A percentile compares a stretch with the other conserved stretches of the same genome.
Conservation (phyloP, 352 stramenopile genomes). For the Pythium utonaiense region DNA sequence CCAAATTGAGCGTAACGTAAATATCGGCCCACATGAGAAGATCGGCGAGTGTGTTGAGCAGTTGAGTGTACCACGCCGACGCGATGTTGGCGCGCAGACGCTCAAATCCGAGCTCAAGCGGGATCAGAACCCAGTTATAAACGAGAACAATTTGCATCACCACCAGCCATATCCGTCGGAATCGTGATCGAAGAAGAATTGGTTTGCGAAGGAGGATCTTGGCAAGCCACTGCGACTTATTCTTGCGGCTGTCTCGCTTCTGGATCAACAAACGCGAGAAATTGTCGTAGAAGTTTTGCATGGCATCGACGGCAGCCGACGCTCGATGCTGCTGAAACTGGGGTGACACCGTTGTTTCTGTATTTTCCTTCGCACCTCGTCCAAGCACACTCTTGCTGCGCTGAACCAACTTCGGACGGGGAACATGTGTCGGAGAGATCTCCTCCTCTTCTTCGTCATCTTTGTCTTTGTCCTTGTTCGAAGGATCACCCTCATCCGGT, state of each 20-base stretch:
- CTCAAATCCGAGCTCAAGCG: constrained; percentile 39
- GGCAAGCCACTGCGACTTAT: constrained; percentile 1
- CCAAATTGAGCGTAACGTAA: constrained; percentile 50
- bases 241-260: constrained; percentile 8
- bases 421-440: constrained; percentile 18
- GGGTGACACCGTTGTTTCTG: too few relatives aligned
- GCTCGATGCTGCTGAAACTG: neutral
- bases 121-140: constrained; percentile 37
- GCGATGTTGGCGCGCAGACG: constrained; percentile 20
- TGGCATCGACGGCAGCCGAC: constrained; percentile 6
- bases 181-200: constrained; percentile 29
- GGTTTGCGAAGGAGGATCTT: constrained; percentile 28
- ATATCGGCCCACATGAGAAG: constrained; percentile 37
- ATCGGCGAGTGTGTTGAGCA: constrained; percentile 29
- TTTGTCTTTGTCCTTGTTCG: neutral
- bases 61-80: constrained; percentile 11
- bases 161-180: constrained; percentile 39
- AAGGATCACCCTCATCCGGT: neutral
- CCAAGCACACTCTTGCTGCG: constrained; percentile 18
- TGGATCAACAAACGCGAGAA: constrained; percentile 15
- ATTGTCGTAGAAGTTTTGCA: constrained; percentile 25
- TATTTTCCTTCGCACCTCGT: neutral
- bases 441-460: constrained; percentile 10
- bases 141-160: constrained; percentile 35
- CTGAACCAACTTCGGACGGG: constrained; percentile 4